phyloP scores from a whole-genome alignment of 371 early-diverging fungal species.

The Mucor irregularis region DNA sequence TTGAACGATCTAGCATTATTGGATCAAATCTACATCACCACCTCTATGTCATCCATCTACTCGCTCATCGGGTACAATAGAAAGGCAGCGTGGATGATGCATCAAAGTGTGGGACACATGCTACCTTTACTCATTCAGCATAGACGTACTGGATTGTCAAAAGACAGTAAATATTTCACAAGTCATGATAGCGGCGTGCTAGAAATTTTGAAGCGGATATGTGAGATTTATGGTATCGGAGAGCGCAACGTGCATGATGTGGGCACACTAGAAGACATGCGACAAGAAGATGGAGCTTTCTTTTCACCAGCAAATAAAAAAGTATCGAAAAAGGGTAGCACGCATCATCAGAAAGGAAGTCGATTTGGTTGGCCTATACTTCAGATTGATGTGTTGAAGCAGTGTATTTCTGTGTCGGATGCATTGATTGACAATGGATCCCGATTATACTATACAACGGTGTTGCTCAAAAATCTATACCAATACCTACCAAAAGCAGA shows the following conservation, averaged over 20 bases:
- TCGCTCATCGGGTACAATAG: slow-evolving; percentile 64
- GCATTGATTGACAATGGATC: slow-evolving; percentile 66
- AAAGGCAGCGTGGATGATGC: slow-evolving; percentile 76
- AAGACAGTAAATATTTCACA: slow-evolving; percentile 12
- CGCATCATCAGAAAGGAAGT: not conserved
- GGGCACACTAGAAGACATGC: slow-evolving; percentile 28
- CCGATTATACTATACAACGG: slow-evolving; percentile 64
- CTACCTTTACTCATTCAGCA: slow-evolving; percentile 54
- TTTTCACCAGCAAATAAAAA: no score
- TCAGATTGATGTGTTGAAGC: slow-evolving; percentile 75
- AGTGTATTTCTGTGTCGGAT: slow-evolving; percentile 75
- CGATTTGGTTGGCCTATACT: slow-evolving; percentile 76
- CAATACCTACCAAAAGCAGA: slow-evolving; percentile 65
- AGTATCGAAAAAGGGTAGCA: not conserved
- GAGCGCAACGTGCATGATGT: slow-evolving; percentile 58
- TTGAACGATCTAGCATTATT: slow-evolving; percentile 48
- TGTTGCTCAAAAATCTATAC: slow-evolving; percentile 66
- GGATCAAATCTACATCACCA: slow-evolving; percentile 56
- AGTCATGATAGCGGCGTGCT: slow-evolving; percentile 57
- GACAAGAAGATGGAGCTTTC: slow-evolving; percentile 13
- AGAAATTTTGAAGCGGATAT: slow-evolving; percentile 59
- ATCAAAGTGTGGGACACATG: slow-evolving; percentile 64
- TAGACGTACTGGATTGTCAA: slow-evolving; percentile 35
- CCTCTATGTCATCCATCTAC: slow-evolving; percentile 62
- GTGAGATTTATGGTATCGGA: slow-evolving; percentile 68